Conservation (phyloP, 352 stramenopile species). For the Globisporangium cystogenes region DNA sequence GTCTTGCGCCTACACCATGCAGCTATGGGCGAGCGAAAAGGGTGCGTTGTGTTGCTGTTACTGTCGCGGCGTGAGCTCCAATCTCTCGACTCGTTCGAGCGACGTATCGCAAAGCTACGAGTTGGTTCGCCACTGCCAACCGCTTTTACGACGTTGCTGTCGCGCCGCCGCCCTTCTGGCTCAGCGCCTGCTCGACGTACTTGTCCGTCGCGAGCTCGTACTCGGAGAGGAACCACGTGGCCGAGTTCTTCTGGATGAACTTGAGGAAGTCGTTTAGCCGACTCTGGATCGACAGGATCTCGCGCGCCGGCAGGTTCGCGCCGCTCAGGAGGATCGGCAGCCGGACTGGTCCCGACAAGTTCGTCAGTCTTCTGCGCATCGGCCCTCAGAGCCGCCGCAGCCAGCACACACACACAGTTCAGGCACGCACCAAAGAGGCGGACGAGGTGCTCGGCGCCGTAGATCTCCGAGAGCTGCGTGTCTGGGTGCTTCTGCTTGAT, state of each 20-base stretch:
- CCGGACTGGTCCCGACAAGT: too few species aligned
- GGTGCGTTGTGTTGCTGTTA: too few species aligned
- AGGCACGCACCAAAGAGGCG: constrained; percentile 75
- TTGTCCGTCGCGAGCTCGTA: constrained; percentile 56
- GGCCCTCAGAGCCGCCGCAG: background rate
- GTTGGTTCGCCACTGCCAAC: too few species aligned
- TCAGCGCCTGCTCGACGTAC: constrained; percentile 36
- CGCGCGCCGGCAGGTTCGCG: constrained; percentile 49
- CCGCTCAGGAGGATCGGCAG: constrained; percentile 69
- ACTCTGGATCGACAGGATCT: constrained; percentile 59
- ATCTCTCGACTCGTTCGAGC: too few species aligned
- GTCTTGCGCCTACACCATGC: too few species aligned
- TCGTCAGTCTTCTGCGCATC: too few species aligned
- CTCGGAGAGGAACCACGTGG: constrained; percentile 61
- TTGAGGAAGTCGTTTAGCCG: constrained; percentile 83
- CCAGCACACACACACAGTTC: background rate
- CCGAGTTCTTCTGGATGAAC: constrained; percentile 74
- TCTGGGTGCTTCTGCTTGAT: constrained; percentile 55
- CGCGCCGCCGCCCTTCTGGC: constrained; percentile 9
- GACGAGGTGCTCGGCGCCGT: constrained; percentile 89
- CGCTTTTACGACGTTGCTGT: constrained; percentile 7
- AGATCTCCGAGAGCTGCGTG: constrained; percentile 82
- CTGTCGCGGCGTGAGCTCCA: too few species aligned
- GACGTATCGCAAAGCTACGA: too few species aligned
- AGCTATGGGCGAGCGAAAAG: too few species aligned